Base-by-base conservation (phyloP, 2,329 filamentous ascomycete genomes). In the Xylaria digitata region DNA sequence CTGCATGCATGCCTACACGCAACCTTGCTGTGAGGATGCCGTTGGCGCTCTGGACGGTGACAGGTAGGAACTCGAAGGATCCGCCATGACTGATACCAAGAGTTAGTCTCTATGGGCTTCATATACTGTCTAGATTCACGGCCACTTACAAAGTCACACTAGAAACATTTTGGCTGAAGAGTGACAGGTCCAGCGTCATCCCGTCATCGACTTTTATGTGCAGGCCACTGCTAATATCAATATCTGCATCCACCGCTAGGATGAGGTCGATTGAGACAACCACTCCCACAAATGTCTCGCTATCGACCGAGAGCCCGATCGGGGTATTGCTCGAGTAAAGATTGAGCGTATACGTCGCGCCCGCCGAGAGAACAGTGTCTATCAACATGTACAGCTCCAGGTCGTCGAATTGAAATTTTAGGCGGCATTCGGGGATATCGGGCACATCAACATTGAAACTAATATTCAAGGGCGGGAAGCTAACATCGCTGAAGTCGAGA, bases 1-100 rank as follows among this genome's bases (percentile, higher is more conserved):
- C 85, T 3, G 82, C 80, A 37, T 82, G 79, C 1, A 84, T 72
- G 9, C 81, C 82, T 1, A 87, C 68, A 4, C 83, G 82, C 0
- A 89, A 78, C 0, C 82, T 74, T 0, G 83, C 86, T 0, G 78
- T 81, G 9, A 88, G 75, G 0, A 82, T 71, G 0, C 80, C 80
- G 6, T 76, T 78, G 9, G 79, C 80, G 34, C 78, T 81, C 65
- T 81, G 75, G 37, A 88, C 76, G 0, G 79, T 84, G 3, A 88
- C 83, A 0, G 86, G 86, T 1, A 89, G 80, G 63, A 87, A 87
- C 63, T 87, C 85, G 65, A 87, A 88, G 15, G 80, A 74, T 0
- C 83, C 86, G 6, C 85, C 85, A 3, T 84, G 82, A 50, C 84
- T 87, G 2, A 43, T 17, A 30, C 23, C 11, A 30, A 19, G 53